These are phyloP conservation scores for Fusarium cicatricum DNA, from an alignment of 2,329 filamentous ascomycete species.

Conservation along the genomic window DNA sequence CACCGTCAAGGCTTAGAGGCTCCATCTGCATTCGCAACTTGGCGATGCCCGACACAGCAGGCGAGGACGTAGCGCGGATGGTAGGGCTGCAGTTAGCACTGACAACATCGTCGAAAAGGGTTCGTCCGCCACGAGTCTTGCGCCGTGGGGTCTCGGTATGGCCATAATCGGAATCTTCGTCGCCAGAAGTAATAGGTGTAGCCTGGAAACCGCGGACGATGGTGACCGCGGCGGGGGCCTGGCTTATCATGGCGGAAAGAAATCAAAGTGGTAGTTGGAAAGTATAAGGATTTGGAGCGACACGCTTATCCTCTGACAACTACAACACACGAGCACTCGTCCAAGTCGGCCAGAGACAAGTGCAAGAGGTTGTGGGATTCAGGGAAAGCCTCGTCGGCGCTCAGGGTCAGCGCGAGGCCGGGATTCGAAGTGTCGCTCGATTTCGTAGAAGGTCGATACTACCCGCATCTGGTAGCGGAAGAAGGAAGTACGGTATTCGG, in stretches of 20 bases:
- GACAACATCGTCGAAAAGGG: conserved; percentile 63
- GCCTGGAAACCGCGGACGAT: conserved; percentile 65
- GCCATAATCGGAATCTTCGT: conserved; percentile 65
- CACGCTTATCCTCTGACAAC: conserved; percentile 32
- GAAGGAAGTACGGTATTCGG: conserved; percentile 56
- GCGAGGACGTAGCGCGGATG: conserved; percentile 61
- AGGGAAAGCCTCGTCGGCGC: conserved; percentile 64
- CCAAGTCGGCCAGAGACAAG: conserved; percentile 27
- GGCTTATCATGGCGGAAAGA: conserved; percentile 54
- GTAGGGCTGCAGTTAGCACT: conserved; percentile 71
- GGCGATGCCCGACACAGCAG: conserved; percentile 76
- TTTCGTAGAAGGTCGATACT: conserved; percentile 56
- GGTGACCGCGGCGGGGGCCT: conserved; percentile 58
- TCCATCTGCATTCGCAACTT: conserved; percentile 85
- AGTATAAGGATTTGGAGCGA: conserved; percentile 11
- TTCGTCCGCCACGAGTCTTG: conserved; percentile 49
- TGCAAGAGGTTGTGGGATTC: conserved; percentile 41
- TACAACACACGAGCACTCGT: conserved; percentile 30
- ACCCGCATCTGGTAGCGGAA: conserved; percentile 67
- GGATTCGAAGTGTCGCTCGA: conserved; percentile 58
- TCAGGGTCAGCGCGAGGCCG: conserved; percentile 65
- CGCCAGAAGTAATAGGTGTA: conserved; percentile 63
- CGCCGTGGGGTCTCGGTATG: conserved; percentile 49
- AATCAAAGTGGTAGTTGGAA: conserved; percentile 20
- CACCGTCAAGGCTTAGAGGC: conserved; percentile 71